Evolutionary conservation across 139 green algal genomes (phyloP).

Genomic region (Penium margaritaceum): DNA sequence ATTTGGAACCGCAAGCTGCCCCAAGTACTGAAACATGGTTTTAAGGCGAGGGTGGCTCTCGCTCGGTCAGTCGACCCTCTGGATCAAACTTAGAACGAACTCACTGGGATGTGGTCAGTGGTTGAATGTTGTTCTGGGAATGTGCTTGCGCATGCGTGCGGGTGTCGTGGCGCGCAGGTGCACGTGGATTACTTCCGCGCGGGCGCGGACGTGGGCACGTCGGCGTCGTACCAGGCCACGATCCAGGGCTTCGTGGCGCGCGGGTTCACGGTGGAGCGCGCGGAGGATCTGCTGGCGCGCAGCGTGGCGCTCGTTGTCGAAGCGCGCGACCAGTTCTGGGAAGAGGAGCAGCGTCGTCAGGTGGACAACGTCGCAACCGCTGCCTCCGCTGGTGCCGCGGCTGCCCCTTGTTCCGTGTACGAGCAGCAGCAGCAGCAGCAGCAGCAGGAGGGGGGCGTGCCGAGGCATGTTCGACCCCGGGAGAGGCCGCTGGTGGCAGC

Average conservation of each 20-base stretch:
- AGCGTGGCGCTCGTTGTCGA: conserved; percentile 34
- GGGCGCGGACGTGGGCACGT: conserved; percentile 38
- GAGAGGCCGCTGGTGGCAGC: conserved; percentile 36
- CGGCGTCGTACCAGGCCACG: conserved; percentile 42
- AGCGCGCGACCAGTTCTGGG: conserved; percentile 34
- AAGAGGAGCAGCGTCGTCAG: no score
- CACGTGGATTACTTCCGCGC: conserved; percentile 41
- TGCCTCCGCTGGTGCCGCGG: no score
- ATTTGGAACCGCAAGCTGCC: no score
- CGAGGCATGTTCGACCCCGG: not conserved
- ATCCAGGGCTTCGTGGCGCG: conserved; percentile 30
- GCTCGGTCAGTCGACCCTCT: no score
- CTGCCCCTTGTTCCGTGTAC: no score
- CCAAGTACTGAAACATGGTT: no score
- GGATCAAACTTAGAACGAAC: no score
- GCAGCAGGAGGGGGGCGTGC: not conserved
- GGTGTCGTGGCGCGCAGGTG: conserved; percentile 17
- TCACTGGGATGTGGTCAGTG: no score
- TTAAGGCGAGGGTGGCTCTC: no score
- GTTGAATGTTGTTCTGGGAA: no score
- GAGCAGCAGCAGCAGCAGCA: not conserved
- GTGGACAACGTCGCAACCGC: no score
- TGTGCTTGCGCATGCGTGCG: no score
- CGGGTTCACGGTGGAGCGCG: conserved; percentile 14
- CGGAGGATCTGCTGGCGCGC: conserved; percentile 16